A percentile compares a stretch with the other conserved stretches of the same genome.
Conservation (phyloP, 1,284 basidiomycete genomes). For the Taiwanofungus camphoratus region DNA sequence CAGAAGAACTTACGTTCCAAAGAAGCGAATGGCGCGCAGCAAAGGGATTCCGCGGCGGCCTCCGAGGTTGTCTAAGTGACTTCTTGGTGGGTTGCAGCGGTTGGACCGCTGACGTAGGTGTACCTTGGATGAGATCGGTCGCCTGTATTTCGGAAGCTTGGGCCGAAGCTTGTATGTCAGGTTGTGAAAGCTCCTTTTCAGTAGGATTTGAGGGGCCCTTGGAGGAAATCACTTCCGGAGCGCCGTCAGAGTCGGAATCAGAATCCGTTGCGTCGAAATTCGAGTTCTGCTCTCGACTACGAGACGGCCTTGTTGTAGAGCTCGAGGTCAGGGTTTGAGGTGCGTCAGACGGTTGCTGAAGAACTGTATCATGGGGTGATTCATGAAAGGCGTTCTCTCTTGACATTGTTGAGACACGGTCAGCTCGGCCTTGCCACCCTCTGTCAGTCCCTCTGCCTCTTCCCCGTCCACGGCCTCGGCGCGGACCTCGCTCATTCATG, state of each 20-base stretch:
- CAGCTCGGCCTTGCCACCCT: not conserved
- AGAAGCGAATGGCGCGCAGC: slow-evolving; percentile 61
- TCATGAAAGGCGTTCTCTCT: not conserved
- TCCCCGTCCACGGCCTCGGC: slow-evolving; percentile 31
- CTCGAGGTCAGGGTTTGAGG: not conserved
- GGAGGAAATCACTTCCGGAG: slow-evolving; percentile 61
- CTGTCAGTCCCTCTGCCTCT: slow-evolving; percentile 19
- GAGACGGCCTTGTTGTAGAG: not conserved
- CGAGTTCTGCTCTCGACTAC: not conserved
- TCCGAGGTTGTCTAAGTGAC: slow-evolving; percentile 45
- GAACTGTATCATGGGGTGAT: not conserved
- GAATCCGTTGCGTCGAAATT: slow-evolving; percentile 11
- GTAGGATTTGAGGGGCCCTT: slow-evolving; percentile 31
- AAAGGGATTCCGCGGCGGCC: slow-evolving; percentile 61
- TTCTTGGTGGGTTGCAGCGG: slow-evolving; percentile 21
- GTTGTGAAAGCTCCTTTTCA: not conserved
- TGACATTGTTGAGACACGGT: not conserved
- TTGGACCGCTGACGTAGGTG: not conserved
- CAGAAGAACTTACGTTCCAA: slow-evolving; percentile 54
- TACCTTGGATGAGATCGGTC: not conserved
- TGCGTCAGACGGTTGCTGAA: not conserved
- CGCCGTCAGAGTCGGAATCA: slow-evolving; percentile 35
- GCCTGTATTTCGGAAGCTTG: slow-evolving; percentile 12
- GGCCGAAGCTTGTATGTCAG: too few species aligned
- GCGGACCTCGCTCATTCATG: slow-evolving; percentile 27